These are phyloP conservation scores for Rhynchospora tenuis DNA, from an alignment of 176 grass and related monocot species.

Conservation along the genomic window DNA sequence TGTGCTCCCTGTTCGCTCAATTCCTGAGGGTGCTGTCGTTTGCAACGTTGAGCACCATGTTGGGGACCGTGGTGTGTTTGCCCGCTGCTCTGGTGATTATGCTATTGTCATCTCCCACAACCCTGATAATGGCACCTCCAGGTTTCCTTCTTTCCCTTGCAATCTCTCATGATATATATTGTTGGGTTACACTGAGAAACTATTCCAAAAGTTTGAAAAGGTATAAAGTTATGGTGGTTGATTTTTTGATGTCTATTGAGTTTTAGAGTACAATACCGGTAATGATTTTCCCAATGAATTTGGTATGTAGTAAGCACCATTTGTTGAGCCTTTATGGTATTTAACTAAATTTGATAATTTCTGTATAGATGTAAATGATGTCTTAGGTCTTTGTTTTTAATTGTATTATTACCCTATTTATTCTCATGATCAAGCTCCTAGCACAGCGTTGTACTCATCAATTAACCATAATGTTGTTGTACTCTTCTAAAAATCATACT, in stretches of 20 bases:
- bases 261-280: no score
- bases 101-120: conserved; percentile 94
- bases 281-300: background rate
- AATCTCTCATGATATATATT: background rate
- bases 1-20: conserved; percentile 62
- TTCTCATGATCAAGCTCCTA: background rate
- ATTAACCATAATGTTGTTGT: background rate
- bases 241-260: no score
- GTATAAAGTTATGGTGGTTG: background rate
- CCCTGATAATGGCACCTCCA: conserved; percentile 82
- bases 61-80: conserved; percentile 77
- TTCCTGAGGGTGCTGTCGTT: conserved; percentile 81
- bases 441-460: background rate
- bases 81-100: conserved; percentile 69
- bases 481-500: no score
- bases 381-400: background rate
- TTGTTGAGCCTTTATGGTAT: background rate
- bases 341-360: background rate
- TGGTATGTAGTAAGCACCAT: background rate
- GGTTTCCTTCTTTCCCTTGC: background rate
- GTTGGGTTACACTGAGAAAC: background rate
- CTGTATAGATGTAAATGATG: background rate
- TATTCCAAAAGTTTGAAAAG: background rate
- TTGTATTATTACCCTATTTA: background rate
- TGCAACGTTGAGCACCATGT: conserved; percentile 97